Base-by-base conservation (phyloP, 2,329 filamentous ascomycete genomes). In the Talaromyces sp. region DNA sequence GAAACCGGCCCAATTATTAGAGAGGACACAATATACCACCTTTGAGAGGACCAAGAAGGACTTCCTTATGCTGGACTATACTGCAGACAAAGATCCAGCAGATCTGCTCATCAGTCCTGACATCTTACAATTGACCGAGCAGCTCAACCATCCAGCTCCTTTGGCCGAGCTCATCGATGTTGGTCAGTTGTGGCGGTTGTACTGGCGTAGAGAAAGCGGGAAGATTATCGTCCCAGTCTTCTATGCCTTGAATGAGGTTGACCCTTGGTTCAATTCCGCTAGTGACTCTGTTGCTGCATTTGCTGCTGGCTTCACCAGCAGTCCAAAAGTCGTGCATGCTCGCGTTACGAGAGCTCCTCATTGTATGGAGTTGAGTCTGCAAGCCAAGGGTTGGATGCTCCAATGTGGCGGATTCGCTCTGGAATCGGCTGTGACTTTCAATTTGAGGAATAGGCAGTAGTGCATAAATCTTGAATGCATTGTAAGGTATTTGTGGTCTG, bases 321-420 rank as follows among this genome's bases (percentile, higher is more conserved):
- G 50, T 54, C 50, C 50, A 22, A 54, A 54, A 54, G 50, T 54
- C 31, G 19, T 54, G 16, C 31, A 54, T 54, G 11, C 31, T 35
- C 31, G 27, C 31, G 31, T 54, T 37, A 4, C 31, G n/a, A 54
- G n/a, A n/a, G 50, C 50, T 13, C 50, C 50, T 54, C 50, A 54
- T 22, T 54, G 50, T n/a, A 54, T 54, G 31, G 50, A 54, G 16
- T 35, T 54, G 50, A 54, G 50, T 54, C 31, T 54, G n/a, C 50
- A 54, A 14, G 50, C 50, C 13, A 54, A 22, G 31, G 50, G 16
- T 5, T 54, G 50, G 50, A 54, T 54, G 50, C 9, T 54, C 4
- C 50, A 54, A 33, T 54, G 50, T 35, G 50, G 50, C 35, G 50
- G 50, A 14, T 54, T 54, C 10, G 50, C 50, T 54, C 31, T 54